These are phyloP conservation scores for Camillea tinctor DNA, from an alignment of 2,329 filamentous ascomycete species.

Conservation along the genomic window DNA sequence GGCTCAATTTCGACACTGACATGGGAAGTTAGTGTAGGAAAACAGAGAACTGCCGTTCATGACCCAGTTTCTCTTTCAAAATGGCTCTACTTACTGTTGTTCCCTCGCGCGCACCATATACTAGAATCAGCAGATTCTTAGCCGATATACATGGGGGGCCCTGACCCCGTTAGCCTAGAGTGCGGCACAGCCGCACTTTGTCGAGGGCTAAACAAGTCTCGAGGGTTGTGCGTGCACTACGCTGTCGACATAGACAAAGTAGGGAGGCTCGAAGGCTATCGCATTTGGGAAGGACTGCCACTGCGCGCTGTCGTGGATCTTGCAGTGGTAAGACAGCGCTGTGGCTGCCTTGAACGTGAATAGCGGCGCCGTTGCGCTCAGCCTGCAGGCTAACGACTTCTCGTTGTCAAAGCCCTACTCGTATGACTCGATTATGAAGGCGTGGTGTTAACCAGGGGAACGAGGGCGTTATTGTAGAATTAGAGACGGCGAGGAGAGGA, in stretches of 20 bases:
- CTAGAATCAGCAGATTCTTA: too few species aligned
- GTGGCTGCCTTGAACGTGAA: slow-evolving; percentile 37
- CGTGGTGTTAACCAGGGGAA: background rate
- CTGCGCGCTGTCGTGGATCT: slow-evolving; percentile 40
- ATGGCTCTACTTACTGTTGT: too few species aligned
- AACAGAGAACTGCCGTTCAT: too few species aligned
- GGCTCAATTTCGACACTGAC: slow-evolving; percentile 35
- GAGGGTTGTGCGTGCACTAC: slow-evolving; percentile 35
- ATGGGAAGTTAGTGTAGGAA: too few species aligned
- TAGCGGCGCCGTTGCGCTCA: slow-evolving; percentile 37
- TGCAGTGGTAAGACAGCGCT: slow-evolving; percentile 40
- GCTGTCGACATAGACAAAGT: slow-evolving; percentile 36
- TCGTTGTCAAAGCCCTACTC: background rate
- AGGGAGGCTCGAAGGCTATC: slow-evolving; percentile 27
- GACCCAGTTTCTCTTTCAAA: too few species aligned
- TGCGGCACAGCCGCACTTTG: too few species aligned
- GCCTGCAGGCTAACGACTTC: slow-evolving; percentile 28
- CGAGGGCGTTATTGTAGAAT: background rate
- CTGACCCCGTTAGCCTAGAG: slow-evolving; percentile 35
- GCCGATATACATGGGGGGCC: too few species aligned
- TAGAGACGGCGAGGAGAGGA: background rate
- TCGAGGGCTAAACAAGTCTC: too few species aligned
- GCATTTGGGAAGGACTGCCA: slow-evolving; percentile 31
- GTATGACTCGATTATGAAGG: background rate
- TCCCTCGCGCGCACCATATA: too few species aligned